These are phyloP conservation scores for Chaetomiaceae sp. DNA, from an alignment of 2,329 filamentous ascomycete genomes.

Conservation along the genomic window DNA sequence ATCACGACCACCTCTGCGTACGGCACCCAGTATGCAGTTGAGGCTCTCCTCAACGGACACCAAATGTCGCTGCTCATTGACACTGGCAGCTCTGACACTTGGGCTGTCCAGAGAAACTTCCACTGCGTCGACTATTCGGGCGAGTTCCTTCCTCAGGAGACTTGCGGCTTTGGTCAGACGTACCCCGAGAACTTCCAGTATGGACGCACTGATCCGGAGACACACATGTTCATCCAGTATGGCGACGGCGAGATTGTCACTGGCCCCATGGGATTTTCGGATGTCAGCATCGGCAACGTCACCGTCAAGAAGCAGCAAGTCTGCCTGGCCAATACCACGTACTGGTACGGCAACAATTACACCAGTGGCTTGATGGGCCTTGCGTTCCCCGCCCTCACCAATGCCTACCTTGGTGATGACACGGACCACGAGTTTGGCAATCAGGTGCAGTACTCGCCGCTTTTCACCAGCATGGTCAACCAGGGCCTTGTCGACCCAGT, in stretches of 20 bases:
- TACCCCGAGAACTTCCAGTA: conserved; percentile 38
- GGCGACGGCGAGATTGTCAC: conserved; percentile 45
- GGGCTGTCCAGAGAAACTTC: conserved; percentile 40
- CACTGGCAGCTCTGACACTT: conserved; percentile 50
- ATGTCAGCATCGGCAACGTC: conserved; percentile 43
- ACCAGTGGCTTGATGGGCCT: conserved; percentile 49
- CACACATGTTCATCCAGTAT: conserved; percentile 45
- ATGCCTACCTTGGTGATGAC: conserved; percentile 39
- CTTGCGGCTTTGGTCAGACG: conserved; percentile 40
- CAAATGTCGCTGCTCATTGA: conserved; percentile 39
- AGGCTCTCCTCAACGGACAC: conserved; percentile 26
- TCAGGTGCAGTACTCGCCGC: conserved; percentile 42
- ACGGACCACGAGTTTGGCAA: conserved; percentile 37
- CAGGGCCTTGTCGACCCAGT: conserved; percentile 42
- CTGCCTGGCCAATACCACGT: conserved; percentile 44
- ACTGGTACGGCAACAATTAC: conserved; percentile 48
- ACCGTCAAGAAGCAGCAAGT: conserved; percentile 43
- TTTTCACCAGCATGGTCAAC: conserved; percentile 44
- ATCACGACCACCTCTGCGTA: conserved; percentile 31
- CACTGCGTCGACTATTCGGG: conserved; percentile 38
- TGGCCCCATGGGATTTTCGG: conserved; percentile 44
- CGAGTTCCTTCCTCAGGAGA: conserved; percentile 25
- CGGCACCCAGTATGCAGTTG: conserved; percentile 31
- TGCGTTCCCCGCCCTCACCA: conserved; percentile 47
- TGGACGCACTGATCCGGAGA: conserved; percentile 32